These are phyloP conservation scores for Candida tammaniensis DNA, from an alignment of 805 yeast species.

Conservation along the genomic window DNA sequence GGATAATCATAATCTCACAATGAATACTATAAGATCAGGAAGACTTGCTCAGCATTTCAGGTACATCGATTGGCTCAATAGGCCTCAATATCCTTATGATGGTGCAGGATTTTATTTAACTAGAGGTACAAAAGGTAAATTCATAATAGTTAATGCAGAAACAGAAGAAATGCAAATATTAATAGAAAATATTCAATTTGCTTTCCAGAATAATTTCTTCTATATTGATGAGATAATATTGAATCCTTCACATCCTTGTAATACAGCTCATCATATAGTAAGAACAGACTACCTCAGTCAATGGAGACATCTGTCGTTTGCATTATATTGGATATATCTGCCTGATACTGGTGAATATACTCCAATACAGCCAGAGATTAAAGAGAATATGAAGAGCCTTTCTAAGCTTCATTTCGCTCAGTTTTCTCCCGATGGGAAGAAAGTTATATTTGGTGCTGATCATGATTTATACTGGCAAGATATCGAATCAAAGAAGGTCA, in stretches of 20 bases:
- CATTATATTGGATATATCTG: constrained; percentile 36
- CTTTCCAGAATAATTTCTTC: constrained; percentile 39
- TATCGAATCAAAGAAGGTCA: constrained; percentile 17
- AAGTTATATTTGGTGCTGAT: constrained; percentile 52
- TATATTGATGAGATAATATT: constrained; percentile 32
- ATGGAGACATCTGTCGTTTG: constrained; percentile 39
- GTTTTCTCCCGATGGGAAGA: constrained; percentile 61
- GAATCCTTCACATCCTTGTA: constrained; percentile 41
- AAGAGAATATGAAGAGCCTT: constrained; percentile 12
- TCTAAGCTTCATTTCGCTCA: constrained; percentile 48
- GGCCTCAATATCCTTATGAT: constrained; percentile 29
- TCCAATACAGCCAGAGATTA: constrained; percentile 31
- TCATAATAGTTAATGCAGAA: constrained; percentile 25
- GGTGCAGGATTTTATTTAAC: constrained; percentile 32
- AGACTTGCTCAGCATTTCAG: constrained; percentile 15
- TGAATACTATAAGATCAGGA: constrained; percentile 24
- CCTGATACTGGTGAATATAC: constrained; percentile 23
- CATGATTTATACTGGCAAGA: constrained; percentile 54
- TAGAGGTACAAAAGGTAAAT: constrained; percentile 9
- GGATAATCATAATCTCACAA: constrained; percentile 24
- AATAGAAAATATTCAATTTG: constrained; percentile 32
- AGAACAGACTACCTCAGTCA: constrained; percentile 47
- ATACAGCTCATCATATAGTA: constrained; percentile 48
- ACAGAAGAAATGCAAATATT: constrained; percentile 20
- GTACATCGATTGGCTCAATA: constrained; percentile 26